Percentiles rank a stretch among this genome's conserved stretches.
Conservation (phyloP, 2,329 filamentous ascomycete genomes). For the Clarireedia monteithiana region DNA sequence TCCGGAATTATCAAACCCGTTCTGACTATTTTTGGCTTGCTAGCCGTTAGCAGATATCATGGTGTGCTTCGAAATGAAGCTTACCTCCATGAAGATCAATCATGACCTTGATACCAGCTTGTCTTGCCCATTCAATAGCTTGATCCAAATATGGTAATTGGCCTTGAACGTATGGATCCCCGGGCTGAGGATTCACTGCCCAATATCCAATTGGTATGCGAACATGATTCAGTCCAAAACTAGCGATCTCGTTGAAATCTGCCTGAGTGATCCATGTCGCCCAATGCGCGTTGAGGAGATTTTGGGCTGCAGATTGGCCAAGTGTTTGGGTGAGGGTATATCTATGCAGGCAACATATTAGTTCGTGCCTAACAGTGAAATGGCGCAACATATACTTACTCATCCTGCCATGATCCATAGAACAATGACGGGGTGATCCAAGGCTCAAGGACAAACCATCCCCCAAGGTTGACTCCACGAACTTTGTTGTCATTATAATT, state of each 20-base stretch:
- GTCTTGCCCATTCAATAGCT: slow-evolving; percentile 51
- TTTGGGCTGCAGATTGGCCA: slow-evolving; percentile 36
- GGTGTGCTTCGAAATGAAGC: slow-evolving; percentile 13
- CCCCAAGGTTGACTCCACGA: slow-evolving; percentile 57
- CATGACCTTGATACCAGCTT: slow-evolving; percentile 52
- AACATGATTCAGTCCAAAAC: slow-evolving; percentile 50
- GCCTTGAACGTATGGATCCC: slow-evolving; percentile 55
- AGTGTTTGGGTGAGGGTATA: slow-evolving; percentile 35
- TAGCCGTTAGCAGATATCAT: slow-evolving; percentile 15
- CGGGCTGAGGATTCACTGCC: slow-evolving; percentile 45
- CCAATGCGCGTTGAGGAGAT: slow-evolving; percentile 48
- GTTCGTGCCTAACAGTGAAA: not conserved
- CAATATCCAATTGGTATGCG: slow-evolving; percentile 61
- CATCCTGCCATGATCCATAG: slow-evolving; percentile 25
- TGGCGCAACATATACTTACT: slow-evolving; percentile 16
- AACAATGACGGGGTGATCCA: slow-evolving; percentile 54
- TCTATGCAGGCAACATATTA: not conserved
- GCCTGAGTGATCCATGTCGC: slow-evolving; percentile 41
- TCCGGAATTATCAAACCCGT: slow-evolving; percentile 56
- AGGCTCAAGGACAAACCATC: slow-evolving; percentile 32
- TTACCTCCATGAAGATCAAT: slow-evolving; percentile 60
- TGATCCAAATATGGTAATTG: slow-evolving; percentile 49
- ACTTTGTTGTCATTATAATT: slow-evolving; percentile 47
- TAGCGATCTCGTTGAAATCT: slow-evolving; percentile 36
- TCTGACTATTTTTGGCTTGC: slow-evolving; percentile 46